A percentile compares a stretch with the other conserved stretches of the same genome.
phyloP scores from a whole-genome alignment of 331 rosid species.

The Prunus yedoensis region DNA sequence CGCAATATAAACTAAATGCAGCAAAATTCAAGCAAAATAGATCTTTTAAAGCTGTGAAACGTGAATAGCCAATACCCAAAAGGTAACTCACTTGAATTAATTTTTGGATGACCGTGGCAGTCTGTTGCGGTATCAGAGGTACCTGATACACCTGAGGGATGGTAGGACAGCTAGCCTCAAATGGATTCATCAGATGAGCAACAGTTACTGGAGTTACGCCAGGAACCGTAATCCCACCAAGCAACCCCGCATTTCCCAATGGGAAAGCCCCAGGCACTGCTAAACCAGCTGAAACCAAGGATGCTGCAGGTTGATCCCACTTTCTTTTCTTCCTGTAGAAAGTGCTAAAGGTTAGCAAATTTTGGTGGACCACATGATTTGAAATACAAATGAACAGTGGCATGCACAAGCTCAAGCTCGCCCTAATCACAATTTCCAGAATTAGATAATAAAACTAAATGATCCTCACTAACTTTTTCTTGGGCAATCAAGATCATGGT shows the following conservation, averaged over 20 bases:
- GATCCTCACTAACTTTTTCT: neutral
- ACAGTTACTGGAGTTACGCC: conserved; percentile 29
- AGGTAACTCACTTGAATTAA: conserved; percentile 50
- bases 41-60: conserved; percentile 6
- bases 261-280: conserved; percentile 56
- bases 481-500: neutral
- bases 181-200: conserved; percentile 36
- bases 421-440: too few species aligned
- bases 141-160: conserved; percentile 34
- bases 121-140: conserved; percentile 47
- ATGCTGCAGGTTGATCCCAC: conserved; percentile 98
- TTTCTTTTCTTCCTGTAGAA: conserved; percentile 77
- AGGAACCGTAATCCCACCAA: conserved; percentile 41
- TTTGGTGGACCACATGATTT: neutral
- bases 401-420: neutral
- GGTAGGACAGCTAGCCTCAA: conserved; percentile 31
- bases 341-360: neutral
- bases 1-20: neutral
- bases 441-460: neutral
- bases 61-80: neutral
- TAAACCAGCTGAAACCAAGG: conserved; percentile 48
- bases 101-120: conserved; percentile 42
- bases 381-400: neutral
- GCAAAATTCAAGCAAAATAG: conserved; percentile 18
- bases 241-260: conserved; percentile 36